phyloP scores from a whole-genome alignment of 192 early-diverging fungal species.

The Umbelopsis ramanniana region DNA sequence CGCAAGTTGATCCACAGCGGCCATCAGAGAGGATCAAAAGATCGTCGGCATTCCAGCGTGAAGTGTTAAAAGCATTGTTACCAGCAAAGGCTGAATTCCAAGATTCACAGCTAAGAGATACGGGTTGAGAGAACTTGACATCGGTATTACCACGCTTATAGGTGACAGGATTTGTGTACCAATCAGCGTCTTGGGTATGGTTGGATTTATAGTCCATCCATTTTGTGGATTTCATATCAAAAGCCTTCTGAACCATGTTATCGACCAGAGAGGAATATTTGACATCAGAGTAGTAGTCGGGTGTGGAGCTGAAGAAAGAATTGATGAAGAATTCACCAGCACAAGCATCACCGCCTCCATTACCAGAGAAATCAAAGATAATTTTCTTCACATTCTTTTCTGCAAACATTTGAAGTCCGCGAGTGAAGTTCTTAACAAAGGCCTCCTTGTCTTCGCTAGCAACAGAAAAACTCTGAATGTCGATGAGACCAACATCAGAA shows the following conservation, averaged over 20 bases:
- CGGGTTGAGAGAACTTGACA: constrained; percentile 35
- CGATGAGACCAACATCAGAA: constrained; percentile 34
- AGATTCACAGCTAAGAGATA: constrained; percentile 31
- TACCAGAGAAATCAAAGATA: constrained; percentile 41
- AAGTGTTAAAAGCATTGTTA: constrained; percentile 23
- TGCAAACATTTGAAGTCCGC: constrained; percentile 31
- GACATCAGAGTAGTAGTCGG: constrained; percentile 41
- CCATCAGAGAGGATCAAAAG: constrained; percentile 40
- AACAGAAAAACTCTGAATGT: constrained; percentile 42
- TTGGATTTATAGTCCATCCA: constrained; percentile 38
- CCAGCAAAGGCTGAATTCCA: constrained; percentile 28
- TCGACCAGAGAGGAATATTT: constrained; percentile 39
- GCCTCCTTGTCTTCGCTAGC: constrained; percentile 27
- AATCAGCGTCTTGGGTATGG: constrained; percentile 24
- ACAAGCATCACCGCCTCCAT: constrained; percentile 44
- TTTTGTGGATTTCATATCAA: constrained; percentile 26
- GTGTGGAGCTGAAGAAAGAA: constrained; percentile 33
- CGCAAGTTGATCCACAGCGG: constrained; percentile 44
- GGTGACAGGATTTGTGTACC: constrained; percentile 27
- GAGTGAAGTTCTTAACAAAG: constrained; percentile 33
- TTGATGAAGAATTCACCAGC: constrained; percentile 44
- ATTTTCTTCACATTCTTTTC: constrained; percentile 35
- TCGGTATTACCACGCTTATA: constrained; percentile 29
- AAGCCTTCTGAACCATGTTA: constrained; percentile 30
- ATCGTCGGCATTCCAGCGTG: constrained; percentile 32